Percentiles rank a stretch among this genome's conserved stretches.
These are phyloP conservation scores for Viridothelium virens DNA, from an alignment of 495 filamentous ascomycete genomes.

Conservation along the genomic window DNA sequence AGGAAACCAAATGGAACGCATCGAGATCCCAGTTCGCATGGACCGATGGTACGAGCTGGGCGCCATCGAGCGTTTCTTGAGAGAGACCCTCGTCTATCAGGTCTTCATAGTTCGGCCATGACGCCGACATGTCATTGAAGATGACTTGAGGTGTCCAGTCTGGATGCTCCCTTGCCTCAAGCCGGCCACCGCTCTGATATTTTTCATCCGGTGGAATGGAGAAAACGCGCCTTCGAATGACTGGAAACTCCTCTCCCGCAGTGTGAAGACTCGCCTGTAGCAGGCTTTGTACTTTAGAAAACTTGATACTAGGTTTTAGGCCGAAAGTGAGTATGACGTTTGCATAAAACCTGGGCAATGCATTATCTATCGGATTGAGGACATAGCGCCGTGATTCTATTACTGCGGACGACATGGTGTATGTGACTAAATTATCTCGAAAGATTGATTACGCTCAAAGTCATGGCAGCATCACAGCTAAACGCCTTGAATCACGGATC, in stretches of 20 bases:
- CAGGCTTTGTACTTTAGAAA: not conserved
- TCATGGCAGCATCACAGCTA: not conserved
- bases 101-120: not conserved
- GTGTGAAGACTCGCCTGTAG: not conserved
- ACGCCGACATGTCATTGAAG: not conserved
- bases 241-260: not conserved
- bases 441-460: not conserved
- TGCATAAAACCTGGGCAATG: not conserved
- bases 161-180: not conserved
- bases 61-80: not conserved
- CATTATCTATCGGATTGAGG: not conserved
- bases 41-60: not conserved
- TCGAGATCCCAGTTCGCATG: not conserved
- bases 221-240: slow-evolving; percentile 1
- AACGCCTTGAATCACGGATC: not conserved
- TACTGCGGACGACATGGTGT: not conserved
- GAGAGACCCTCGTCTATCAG: not conserved
- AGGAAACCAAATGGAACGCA: not conserved
- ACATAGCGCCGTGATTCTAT: not conserved
- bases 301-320: not conserved
- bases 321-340: not conserved
- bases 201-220: not conserved
- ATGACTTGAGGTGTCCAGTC: not conserved
- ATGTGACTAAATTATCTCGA: slow-evolving; percentile 1
- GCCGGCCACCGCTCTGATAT: not conserved